phyloP scores from a whole-genome alignment of 2,329 filamentous ascomycete species.

The Didymella sp. region DNA sequence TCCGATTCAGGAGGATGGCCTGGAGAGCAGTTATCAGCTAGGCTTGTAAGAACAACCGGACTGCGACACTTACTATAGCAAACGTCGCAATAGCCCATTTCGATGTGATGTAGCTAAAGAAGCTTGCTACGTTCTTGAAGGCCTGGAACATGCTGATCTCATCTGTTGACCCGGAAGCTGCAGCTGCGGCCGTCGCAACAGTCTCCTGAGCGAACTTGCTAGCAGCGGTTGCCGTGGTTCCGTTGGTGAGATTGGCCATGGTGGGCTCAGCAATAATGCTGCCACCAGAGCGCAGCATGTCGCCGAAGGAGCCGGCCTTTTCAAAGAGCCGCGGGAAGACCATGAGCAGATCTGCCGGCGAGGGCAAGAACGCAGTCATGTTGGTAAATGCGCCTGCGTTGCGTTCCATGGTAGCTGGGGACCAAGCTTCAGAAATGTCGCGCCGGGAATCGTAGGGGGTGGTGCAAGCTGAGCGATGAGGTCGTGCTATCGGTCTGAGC shows the following conservation, averaged over 20 bases:
- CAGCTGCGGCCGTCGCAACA: conserved; percentile 53
- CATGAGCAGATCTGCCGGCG: conserved; percentile 71
- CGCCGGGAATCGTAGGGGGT: conserved; percentile 5
- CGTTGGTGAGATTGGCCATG: conserved; percentile 52
- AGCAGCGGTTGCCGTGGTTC: conserved; percentile 48
- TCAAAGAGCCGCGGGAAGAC: conserved; percentile 74
- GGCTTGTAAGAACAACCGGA: not conserved
- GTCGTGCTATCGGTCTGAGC: not conserved
- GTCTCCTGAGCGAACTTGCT: conserved; percentile 53
- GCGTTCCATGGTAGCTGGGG: conserved; percentile 31
- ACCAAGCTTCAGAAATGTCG: not conserved
- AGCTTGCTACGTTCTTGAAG: conserved; percentile 76
- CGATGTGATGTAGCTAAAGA: conserved; percentile 76
- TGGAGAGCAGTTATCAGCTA: conserved; percentile 38
- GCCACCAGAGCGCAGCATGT: conserved; percentile 63
- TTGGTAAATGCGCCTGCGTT: conserved; percentile 38
- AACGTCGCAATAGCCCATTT: conserved; percentile 88
- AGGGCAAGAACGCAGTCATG: conserved; percentile 57
- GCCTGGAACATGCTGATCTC: conserved; percentile 58
- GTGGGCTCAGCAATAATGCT: conserved; percentile 67
- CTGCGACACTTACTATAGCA: conserved; percentile 64
- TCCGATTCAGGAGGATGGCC: conserved; percentile 87
- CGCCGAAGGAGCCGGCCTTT: conserved; percentile 69
- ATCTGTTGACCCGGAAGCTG: conserved; percentile 37
- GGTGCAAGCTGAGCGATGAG: not conserved